These are phyloP conservation scores for Plantago major DNA, from an alignment of 257 asterid species.

Conservation along the genomic window DNA sequence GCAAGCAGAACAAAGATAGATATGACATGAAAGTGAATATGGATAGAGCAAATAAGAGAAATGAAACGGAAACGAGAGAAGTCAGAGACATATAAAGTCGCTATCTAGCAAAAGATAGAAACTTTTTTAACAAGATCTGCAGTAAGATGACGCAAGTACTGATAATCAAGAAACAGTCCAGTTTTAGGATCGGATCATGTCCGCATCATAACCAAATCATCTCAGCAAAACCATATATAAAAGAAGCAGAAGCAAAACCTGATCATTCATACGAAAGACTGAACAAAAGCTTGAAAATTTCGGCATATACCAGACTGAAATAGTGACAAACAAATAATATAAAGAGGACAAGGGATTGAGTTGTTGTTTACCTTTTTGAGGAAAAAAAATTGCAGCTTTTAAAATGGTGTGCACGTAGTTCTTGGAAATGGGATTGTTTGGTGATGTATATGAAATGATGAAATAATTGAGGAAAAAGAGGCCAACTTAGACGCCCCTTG, in stretches of 20 bases:
- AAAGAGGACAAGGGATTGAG: background rate
- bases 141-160: background rate
- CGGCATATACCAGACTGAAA: background rate
- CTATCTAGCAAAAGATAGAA: background rate
- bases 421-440: slow-evolving; percentile 16
- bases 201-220: background rate
- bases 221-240: background rate
- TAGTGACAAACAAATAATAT: slow-evolving; percentile 1
- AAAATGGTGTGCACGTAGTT: slow-evolving; percentile 18
- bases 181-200: background rate
- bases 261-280: slow-evolving; percentile 16
- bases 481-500: too few relatives aligned
- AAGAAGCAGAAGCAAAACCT: slow-evolving; percentile 31
- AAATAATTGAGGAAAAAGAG: too few relatives aligned
- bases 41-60: background rate
- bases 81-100: background rate
- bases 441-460: background rate
- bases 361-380: slow-evolving; percentile 25
- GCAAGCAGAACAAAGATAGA: background rate
- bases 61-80: background rate
- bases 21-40: background rate
- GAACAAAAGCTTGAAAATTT: slow-evolving; percentile 2
- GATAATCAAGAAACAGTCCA: background rate
- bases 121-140: background rate
- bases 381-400: background rate